Base-by-base conservation (phyloP, 352 stramenopile species). In the Globisporangium nagaii region DNA sequence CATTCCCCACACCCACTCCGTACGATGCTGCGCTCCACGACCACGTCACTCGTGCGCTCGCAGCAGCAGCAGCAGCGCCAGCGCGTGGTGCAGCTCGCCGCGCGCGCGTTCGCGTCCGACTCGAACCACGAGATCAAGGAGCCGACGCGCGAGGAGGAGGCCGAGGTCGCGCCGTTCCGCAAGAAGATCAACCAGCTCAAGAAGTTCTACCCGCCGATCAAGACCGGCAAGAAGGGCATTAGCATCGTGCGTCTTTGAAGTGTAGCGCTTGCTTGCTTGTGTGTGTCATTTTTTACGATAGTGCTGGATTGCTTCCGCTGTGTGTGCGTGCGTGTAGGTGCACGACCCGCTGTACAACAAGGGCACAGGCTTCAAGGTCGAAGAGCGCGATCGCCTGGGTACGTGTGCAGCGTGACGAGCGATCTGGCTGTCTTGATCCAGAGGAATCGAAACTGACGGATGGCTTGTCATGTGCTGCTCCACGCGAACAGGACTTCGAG, bases 301-400 rank as follows among this genome's bases (percentile, higher is more conserved):
- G 25, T 54, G 34, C 3, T 37, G 12, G n/a, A n/a, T n/a, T n/a
- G n/a, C n/a, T n/a, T n/a, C n/a, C n/a, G n/a, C n/a, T n/a, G n/a
- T n/a, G n/a, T n/a, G n/a, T n/a, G n/a, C n/a, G 17, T 22, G 6
- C 27, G 27, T 17, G 28, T 34, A 84, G 73, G 60, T 84, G 43
- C 79, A 95, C 54, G 83, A 95, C 56, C 85, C 85, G 28, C 66
- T 95, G 22, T 95, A 91, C 60, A 95, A 95, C 72, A 95, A 95
- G 62, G 85, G 85, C 62, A 93, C 83, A 43, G 83, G 79, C n/a
- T 95, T 91, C 65, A 84, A 86, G 37, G 64, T 86, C 53, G 77
- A 84, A 12, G 81, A 96, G 61, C 83, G 86, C 42, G 82, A 95
- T 54, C 78, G 82, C 34, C 66, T 96, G 30, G 84, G 85, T 92